Evolutionary conservation across 2,329 filamentous ascomycete genomes (phyloP), one percentile per base, ranked within the genome.

Genomic region (Colletotrichum cereale): DNA sequence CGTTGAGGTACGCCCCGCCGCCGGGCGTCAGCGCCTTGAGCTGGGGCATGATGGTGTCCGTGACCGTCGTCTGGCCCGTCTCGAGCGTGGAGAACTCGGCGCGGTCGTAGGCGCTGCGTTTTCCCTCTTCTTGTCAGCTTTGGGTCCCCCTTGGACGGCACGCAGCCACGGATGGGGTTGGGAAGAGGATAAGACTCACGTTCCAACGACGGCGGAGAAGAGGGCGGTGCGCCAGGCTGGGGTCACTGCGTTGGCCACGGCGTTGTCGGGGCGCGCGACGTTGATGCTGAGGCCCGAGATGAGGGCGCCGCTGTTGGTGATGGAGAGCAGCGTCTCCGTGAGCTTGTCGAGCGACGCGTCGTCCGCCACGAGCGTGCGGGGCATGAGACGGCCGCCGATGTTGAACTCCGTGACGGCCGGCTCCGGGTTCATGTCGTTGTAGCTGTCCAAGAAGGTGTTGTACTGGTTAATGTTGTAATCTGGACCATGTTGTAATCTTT

Each of bases 1-100:
- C 87, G 70, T 87, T 88, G 75, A 86, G 77, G 72, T 88, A 88
- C 2, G 84, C 79, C 3, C 85, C 85, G 1, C 78, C 78, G 2
- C 80, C 82, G 2, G 84, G 84, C 0, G 83, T 81, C 48, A 70
- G 57, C 18, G 48, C 50, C 56, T 63, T 56, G 7, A 72, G 70
- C 34, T 26, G 16, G 3, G 70, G 70, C 2, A 72, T 12, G 24
- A 72, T n/a, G 7, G 55, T 62, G 53, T 72, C 40, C 24, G 70
- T 66, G 31, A 72, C 66, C 53, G 29, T 44, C 2, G 2, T 18
- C 24, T 72, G 70, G 18, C 68, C 68, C 2, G 36, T 34, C 26
- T 40, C 57, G 65, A 71, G 61, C 1, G 60, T 72, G 2, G 70
- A 71, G 66, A 72, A 72, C 14, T 72, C 34, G 44, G 31, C 12